Base-by-base conservation (phyloP, 164 flowering plant genomes). In the Litsea cubeba region DNA sequence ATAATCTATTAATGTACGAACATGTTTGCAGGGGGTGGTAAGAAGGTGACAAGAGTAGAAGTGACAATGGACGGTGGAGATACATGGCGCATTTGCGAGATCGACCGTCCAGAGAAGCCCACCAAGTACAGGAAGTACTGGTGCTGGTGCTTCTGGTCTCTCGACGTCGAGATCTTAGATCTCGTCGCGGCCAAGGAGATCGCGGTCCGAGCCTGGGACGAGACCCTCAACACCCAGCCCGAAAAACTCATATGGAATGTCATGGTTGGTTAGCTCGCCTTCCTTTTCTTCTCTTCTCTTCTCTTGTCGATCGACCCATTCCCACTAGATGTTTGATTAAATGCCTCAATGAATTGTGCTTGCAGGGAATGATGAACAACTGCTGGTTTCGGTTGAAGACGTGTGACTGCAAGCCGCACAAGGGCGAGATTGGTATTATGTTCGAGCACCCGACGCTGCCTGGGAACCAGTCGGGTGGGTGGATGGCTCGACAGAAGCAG, bases 61-160 rank as follows among this genome's bases (percentile, higher is more conserved):
- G 97, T 96, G 64, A 96, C 98, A 1, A 46, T 89, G 87, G 97
- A 96, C 66, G 97, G 95, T 3, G 98, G 98, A 1, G 99, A 96
- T 28, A 84, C 90, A 66, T 96, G 99, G 99, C 83, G 74, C 2
- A 83, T 90, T 69, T 84, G 91, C 80, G 32, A 40, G 0, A 23
- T 93, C 83, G 92, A 93, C 74, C 91, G 83, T 73, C 90, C 79
- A 2, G 99, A 96, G 86, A 93, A 86, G 84, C 90, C 94, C 8
- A 96, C 72, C 89, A 90, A 85, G 78, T 93, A 86, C 63, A 94
- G 97, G 2, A 93, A 85, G 72, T 91, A 84, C 80, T 96, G 98
- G 98, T 96, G 99, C 82, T 96, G 99, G 99, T 93, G 99, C 75
- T 96, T 96, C 87, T 96, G 99, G 99, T 89, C 90, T 0, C 78